Evolutionary conservation across 75 land plant species (phyloP), one percentile per base, ranked within the genome.

Genomic region (Pinus taeda): DNA sequence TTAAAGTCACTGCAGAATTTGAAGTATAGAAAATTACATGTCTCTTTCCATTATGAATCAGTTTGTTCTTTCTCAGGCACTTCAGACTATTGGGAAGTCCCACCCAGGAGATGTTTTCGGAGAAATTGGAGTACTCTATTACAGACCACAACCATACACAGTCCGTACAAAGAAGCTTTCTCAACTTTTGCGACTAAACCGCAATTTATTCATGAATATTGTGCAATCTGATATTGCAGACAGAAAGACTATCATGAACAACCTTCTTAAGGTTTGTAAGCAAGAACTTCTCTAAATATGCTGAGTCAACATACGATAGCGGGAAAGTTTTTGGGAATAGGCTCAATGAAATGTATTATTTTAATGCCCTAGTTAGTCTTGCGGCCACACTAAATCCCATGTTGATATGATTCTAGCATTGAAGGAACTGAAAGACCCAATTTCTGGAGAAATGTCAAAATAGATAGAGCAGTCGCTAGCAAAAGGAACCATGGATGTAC

Each of bases 91-190:
- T 70, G 83, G 20, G 71, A 79, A 53, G 0, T 80, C 21, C 73
- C 78, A 0, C 39, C 81, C 36, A 91, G 88, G 88, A 49, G 92
- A 91, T 15, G 75, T 91, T 60, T 61, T 84, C 73, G 93, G 93
- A 24, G 93, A 91, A 64, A 81, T 89, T 66, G 92, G 92, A 15
- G 89, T 90, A 20, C 82, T 91, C 33, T 91, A 88, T 83, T 87
- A 89, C 75, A 87, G 81, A 69, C 90, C 92, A 6, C 92, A 91
- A 63, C 78, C 88, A 29, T 89, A 85, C 75, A 91, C 93, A 18
- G 90, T 87, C 26, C 83, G 92, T 11, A 91, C 84, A n/a, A 84
- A 75, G 39, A 76, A 79, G 74, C 75, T 91, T 60, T 81, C 88
- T 18, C 93, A 91, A 75, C 69, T 91, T 15, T 77, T 91, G 73